Percentiles rank a stretch among this genome's conserved stretches.
These are phyloP conservation scores for Fibroporia radiculosa DNA, from an alignment of 768 basidiomycete genomes.

Conservation along the genomic window DNA sequence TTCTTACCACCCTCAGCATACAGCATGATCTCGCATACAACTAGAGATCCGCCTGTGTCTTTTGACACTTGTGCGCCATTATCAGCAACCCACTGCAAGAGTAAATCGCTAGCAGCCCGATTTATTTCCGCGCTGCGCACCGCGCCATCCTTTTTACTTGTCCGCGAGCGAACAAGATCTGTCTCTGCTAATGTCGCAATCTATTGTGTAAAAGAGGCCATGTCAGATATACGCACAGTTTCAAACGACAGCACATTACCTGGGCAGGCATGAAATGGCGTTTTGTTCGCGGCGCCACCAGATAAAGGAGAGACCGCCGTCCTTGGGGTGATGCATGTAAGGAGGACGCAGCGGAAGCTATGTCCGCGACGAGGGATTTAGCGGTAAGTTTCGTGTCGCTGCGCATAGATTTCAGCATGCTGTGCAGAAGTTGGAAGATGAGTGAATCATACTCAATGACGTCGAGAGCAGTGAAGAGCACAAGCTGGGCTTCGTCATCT, in stretches of 20 bases:
- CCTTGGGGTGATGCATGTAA: constrained; percentile 64
- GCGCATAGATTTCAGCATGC: constrained; percentile 1
- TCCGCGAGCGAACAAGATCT: constrained; percentile 55
- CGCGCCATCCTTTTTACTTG: constrained; percentile 75
- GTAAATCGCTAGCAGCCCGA: constrained; percentile 61
- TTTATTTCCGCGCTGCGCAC: constrained; percentile 65
- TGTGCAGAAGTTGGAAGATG: not conserved
- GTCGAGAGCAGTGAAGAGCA: constrained; percentile 86
- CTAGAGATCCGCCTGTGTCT: constrained; percentile 74
- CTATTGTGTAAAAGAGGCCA: constrained; percentile 19
- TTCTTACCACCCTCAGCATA: constrained; percentile 75
- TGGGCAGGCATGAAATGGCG: constrained; percentile 80
- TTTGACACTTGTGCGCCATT: constrained; percentile 54
- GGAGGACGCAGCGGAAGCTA: constrained; percentile 48
- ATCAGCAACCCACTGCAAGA: constrained; percentile 64
- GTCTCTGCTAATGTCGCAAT: constrained; percentile 67
- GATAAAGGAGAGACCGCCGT: constrained; percentile 75
- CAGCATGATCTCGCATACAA: constrained; percentile 78
- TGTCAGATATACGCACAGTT: not conserved
- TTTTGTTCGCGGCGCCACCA: constrained; percentile 73
- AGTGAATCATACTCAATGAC: constrained; percentile 70
- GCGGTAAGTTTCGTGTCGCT: constrained; percentile 88
- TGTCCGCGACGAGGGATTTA: constrained; percentile 70
- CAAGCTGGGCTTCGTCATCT: constrained; percentile 86
- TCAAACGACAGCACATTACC: constrained; percentile 6